A percentile compares a stretch with the other conserved stretches of the same genome.
These are phyloP conservation scores for Chalciporus pseudorubinellus DNA, from an alignment of 768 basidiomycete species.

Conservation along the genomic window DNA sequence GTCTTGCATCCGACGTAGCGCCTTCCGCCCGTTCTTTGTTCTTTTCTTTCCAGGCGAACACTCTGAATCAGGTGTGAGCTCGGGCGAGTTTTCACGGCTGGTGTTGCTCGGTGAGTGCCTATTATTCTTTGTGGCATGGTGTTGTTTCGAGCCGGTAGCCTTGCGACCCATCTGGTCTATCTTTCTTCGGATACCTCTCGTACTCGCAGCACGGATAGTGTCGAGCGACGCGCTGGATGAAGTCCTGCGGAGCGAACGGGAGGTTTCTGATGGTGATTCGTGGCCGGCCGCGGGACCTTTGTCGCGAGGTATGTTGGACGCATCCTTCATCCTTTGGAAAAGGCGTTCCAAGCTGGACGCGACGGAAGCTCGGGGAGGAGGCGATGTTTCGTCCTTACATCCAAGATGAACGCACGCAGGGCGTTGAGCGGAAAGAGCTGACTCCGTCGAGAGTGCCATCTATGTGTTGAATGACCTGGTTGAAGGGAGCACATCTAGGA, in stretches of 20 bases:
- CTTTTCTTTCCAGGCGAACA: background rate
- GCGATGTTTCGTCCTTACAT: background rate
- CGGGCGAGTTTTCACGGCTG: background rate
- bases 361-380: background rate
- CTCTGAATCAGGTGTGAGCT: background rate
- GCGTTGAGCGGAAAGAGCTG: background rate
- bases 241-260: slow-evolving; percentile 16
- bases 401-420: background rate
- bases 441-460: background rate
- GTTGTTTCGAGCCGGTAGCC: slow-evolving; percentile 3
- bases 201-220: slow-evolving; percentile 7
- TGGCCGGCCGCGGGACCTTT: background rate
- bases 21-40: slow-evolving; percentile 1
- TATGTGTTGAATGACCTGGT: background rate
- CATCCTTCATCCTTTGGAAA: slow-evolving; percentile 1
- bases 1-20: slow-evolving; percentile 1
- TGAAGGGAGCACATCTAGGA: too few species aligned
- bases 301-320: background rate
- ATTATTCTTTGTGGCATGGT: slow-evolving; percentile 3
- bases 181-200: slow-evolving; percentile 13
- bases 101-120: background rate
- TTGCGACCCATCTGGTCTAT: slow-evolving; percentile 9
- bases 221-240: slow-evolving; percentile 19
- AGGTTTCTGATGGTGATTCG: background rate
- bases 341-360: background rate